phyloP scores from a whole-genome alignment of 2,329 filamentous ascomycete species.

The Penicillium sp. region DNA sequence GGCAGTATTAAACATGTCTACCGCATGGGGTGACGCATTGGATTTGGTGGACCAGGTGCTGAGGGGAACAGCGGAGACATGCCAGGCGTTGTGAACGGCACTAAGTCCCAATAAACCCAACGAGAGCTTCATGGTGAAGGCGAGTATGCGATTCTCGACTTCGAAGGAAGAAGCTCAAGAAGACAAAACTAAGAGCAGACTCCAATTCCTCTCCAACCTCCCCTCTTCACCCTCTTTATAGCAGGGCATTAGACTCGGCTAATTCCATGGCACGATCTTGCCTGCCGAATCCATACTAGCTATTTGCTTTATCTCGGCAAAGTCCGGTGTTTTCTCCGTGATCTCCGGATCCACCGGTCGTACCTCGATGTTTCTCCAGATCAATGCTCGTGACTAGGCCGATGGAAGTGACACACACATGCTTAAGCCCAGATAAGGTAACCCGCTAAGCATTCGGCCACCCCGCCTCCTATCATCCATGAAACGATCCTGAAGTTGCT shows the following conservation, averaged over 20 bases:
- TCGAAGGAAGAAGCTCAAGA: background rate
- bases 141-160: no score
- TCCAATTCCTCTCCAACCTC: background rate
- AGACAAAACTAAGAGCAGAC: background rate
- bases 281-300: background rate
- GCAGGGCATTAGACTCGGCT: background rate
- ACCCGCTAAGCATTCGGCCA: no score
- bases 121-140: slow-evolving; percentile 1
- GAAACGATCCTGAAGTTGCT: background rate
- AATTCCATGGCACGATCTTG: background rate
- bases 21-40: background rate
- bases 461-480: no score
- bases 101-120: background rate
- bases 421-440: no score
- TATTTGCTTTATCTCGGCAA: background rate
- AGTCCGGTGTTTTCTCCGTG: background rate
- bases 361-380: background rate
- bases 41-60: background rate
- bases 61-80: background rate
- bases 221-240: background rate
- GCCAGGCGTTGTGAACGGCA: background rate
- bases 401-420: no score
- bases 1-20: slow-evolving; percentile 19
- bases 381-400: no score
- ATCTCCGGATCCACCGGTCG: slow-evolving; percentile 2